Evolutionary conservation across 2,329 filamentous ascomycete genomes (phyloP), one percentile per base, ranked within the genome.

Genomic region (Dothideomycetes sp.): DNA sequence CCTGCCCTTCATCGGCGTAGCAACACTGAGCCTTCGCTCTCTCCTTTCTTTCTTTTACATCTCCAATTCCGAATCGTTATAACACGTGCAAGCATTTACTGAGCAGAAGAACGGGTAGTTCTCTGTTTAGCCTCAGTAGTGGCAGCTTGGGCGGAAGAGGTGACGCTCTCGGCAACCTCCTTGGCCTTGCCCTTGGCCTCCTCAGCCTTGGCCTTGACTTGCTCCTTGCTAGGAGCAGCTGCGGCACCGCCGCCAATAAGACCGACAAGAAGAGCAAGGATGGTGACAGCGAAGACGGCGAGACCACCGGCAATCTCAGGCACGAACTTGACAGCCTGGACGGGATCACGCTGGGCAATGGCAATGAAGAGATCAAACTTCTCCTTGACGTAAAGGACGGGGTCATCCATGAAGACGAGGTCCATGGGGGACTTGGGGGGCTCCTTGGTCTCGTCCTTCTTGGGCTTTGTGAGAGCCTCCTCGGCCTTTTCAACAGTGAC

Each of bases 321-420:
- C 49, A 95, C 84, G 53, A 86, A 84, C 69, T 85, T 84, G 67
- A 88, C 69, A 38, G 88, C 88, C 66, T 87, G 72, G 49, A 94
- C 54, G 43, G 88, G 87, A 64, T 93, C 81, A 54, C 77, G 75
- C 71, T 85, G 77, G 60, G 79, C 84, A 55, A 96, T 80, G 52
- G 79, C 80, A 54, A 91, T 61, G 76, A 98, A 98, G 47, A 93
- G 78, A 52, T 93, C 81, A 46, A 93, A 62, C 79, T 95, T 96
- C 80, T 94, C 84, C 66, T 80, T 84, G 65, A 94, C 63, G 65
- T 84, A 98, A 52, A 69, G 69, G 52, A 94, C 76, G 35, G 91
- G 91, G 72, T 94, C 85, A 49, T 95, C 89, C 55, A 77, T 67
- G 81, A 98, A 96, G 63, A 77, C 81, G 49, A 94, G 78, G 63